Conservation (phyloP, 2,329 filamentous ascomycete genomes). For the Phoma herbarum region DNA sequence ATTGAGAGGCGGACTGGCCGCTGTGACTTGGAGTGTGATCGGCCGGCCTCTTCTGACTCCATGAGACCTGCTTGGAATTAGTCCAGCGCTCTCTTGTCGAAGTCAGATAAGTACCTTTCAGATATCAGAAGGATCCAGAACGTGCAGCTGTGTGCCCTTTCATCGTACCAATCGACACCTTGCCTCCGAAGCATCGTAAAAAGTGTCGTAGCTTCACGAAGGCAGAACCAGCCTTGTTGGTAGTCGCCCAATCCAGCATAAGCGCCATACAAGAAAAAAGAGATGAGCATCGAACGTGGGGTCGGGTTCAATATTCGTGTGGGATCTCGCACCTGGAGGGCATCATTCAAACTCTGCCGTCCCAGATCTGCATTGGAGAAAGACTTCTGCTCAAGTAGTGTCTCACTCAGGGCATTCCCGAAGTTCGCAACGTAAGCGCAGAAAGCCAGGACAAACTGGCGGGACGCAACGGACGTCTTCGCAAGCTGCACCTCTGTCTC, state of each 20-base stretch:
- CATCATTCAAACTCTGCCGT: slow-evolving; percentile 37
- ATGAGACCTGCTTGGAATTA: slow-evolving; percentile 64
- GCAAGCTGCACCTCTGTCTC: slow-evolving; percentile 33
- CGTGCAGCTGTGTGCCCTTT: slow-evolving; percentile 20
- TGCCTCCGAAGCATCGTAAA: slow-evolving; percentile 32
- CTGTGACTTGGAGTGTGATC: slow-evolving; percentile 73
- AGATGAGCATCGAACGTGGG: slow-evolving; percentile 66
- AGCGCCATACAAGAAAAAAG: slow-evolving; percentile 79
- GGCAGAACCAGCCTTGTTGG: slow-evolving; percentile 79
- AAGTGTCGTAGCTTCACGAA: slow-evolving; percentile 79
- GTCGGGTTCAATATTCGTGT: slow-evolving; percentile 32
- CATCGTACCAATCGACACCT: slow-evolving; percentile 26
- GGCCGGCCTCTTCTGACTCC: slow-evolving; percentile 75
- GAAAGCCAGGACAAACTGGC: slow-evolving; percentile 48
- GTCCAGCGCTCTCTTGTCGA: not conserved
- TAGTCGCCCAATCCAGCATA: slow-evolving; percentile 76
- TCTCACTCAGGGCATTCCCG: slow-evolving; percentile 26
- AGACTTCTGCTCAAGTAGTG: not conserved
- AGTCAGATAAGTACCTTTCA: slow-evolving; percentile 29
- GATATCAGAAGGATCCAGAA: slow-evolving; percentile 42
- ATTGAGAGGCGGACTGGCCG: slow-evolving; percentile 69
- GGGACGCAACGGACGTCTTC: slow-evolving; percentile 32
- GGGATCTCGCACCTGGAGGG: slow-evolving; percentile 31
- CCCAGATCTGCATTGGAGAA: slow-evolving; percentile 1
- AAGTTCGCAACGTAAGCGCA: slow-evolving; percentile 50